phyloP scores from a whole-genome alignment of 352 stramenopile species.

The Poterioochromonas sp. region DNA sequence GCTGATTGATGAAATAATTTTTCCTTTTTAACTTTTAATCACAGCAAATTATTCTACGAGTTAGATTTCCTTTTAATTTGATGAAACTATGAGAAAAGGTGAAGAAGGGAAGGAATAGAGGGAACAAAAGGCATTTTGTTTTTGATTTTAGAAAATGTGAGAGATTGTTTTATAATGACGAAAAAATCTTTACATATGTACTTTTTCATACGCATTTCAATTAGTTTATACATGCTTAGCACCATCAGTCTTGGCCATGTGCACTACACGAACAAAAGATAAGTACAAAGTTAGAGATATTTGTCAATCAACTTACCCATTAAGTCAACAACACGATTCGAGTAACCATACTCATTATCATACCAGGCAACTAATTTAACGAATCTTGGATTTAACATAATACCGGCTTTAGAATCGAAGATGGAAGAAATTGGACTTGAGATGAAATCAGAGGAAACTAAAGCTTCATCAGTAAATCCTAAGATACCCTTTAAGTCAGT shows the following conservation, averaged over 20 bases:
- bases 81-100: too few relatives aligned
- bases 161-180: too few relatives aligned
- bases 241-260: slow-evolving; percentile 22
- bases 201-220: too few relatives aligned
- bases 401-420: slow-evolving; percentile 91
- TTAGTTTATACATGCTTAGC: not conserved
- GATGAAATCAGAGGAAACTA: slow-evolving; percentile 96
- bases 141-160: too few relatives aligned
- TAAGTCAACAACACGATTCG: slow-evolving; percentile 78
- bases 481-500: slow-evolving; percentile 89
- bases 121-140: too few relatives aligned
- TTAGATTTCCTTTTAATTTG: too few relatives aligned
- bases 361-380: slow-evolving; percentile 87
- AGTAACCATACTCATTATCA: slow-evolving; percentile 98
- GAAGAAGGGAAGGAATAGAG: too few relatives aligned
- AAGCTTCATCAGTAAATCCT: slow-evolving; percentile 90
- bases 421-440: slow-evolving; percentile 88
- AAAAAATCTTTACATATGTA: too few relatives aligned
- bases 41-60: too few relatives aligned
- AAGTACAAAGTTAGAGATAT: not conserved
- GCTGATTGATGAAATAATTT: too few relatives aligned
- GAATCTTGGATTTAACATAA: slow-evolving; percentile 85
- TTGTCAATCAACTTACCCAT: slow-evolving; percentile 25
- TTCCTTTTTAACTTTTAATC: too few relatives aligned
- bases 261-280: not conserved